Percentiles rank a stretch among this genome's conserved stretches.
These are phyloP conservation scores for Fusarium pseudocircinatum DNA, from an alignment of 2,329 filamentous ascomycete species.

Conservation along the genomic window DNA sequence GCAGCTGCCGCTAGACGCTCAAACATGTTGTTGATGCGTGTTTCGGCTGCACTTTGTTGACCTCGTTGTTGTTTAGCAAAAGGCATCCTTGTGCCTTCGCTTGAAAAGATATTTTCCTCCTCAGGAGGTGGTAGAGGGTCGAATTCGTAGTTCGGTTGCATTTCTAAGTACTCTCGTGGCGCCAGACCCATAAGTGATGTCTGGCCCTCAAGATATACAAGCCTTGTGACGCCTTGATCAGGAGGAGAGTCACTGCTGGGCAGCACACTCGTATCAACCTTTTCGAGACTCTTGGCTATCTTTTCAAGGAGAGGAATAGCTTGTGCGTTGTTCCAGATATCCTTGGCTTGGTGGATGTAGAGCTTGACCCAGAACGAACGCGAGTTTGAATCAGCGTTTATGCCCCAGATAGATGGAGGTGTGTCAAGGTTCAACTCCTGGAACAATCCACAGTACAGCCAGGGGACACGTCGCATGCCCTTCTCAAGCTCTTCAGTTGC, in stretches of 20 bases:
- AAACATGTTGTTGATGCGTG: conserved; percentile 44
- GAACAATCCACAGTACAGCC: conserved; percentile 84
- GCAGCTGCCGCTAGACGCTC: conserved; percentile 24
- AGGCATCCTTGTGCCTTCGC: conserved; percentile 32
- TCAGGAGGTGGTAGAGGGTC: conserved; percentile 81
- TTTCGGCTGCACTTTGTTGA: conserved; percentile 37
- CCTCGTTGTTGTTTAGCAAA: conserved; percentile 16
- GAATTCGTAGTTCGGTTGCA: conserved; percentile 76
- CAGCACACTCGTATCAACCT: conserved; percentile 53
- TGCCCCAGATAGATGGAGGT: conserved; percentile 85
- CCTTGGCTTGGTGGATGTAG: conserved; percentile 80
- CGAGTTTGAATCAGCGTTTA: conserved; percentile 71
- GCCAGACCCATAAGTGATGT: conserved; percentile 75
- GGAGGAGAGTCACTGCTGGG: conserved; percentile 52
- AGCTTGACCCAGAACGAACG: conserved; percentile 75
- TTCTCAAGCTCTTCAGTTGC: conserved; percentile 71
- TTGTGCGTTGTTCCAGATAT: conserved; percentile 86
- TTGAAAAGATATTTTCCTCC: conserved; percentile 55
- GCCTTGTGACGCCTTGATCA: conserved; percentile 70
- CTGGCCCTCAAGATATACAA: conserved; percentile 81
- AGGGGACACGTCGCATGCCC: conserved; percentile 80
- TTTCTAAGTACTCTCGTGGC: conserved; percentile 70
- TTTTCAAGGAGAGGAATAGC: conserved; percentile 74
- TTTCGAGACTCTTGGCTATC: conserved; percentile 66
- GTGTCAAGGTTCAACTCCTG: conserved; percentile 81